These are phyloP conservation scores for Fusarium sp. DNA, from an alignment of 2,329 filamentous ascomycete species.

Conservation along the genomic window DNA sequence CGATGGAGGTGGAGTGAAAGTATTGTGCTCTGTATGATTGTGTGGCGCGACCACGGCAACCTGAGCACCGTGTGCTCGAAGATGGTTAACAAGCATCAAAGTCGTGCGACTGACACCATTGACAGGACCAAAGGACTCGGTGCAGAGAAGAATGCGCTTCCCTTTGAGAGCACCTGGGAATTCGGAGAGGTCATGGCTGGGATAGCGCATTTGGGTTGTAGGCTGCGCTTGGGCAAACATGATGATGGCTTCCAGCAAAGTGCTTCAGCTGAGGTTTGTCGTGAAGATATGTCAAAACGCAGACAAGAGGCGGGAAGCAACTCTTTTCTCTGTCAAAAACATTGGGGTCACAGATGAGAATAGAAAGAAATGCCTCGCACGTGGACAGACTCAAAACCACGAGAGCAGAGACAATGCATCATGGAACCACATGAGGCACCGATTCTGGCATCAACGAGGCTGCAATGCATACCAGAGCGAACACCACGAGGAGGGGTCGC, in stretches of 20 bases:
- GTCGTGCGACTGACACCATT: slow-evolving; percentile 81
- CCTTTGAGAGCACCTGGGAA: slow-evolving; percentile 67
- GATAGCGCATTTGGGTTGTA: slow-evolving; percentile 19
- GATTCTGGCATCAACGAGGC: slow-evolving; percentile 24
- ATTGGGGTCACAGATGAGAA: slow-evolving; percentile 10
- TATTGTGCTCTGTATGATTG: slow-evolving; percentile 67
- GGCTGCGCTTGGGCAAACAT: slow-evolving; percentile 33
- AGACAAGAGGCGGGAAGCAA: slow-evolving; percentile 29
- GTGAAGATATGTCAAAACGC: slow-evolving; percentile 1
- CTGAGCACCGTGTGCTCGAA: slow-evolving; percentile 72
- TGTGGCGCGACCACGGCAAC: slow-evolving; percentile 76
- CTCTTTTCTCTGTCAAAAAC: slow-evolving; percentile 44
- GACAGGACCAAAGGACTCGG: slow-evolving; percentile 78
- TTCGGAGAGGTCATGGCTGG: slow-evolving; percentile 57
- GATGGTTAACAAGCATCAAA: slow-evolving; percentile 75
- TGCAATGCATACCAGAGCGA: slow-evolving; percentile 46
- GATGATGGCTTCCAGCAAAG: slow-evolving; percentile 16
- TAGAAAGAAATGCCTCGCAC: slow-evolving; percentile 44
- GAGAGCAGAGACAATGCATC: slow-evolving; percentile 28
- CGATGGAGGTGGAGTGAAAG: slow-evolving; percentile 62
- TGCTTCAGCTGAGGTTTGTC: slow-evolving; percentile 3
- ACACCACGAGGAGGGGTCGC: slow-evolving; percentile 51
- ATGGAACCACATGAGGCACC: slow-evolving; percentile 37
- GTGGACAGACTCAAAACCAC: slow-evolving; percentile 40
- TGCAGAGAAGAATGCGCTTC: slow-evolving; percentile 75